Percentiles rank a stretch among this genome's conserved stretches.
Conservation (phyloP, 176 grass and related monocot genomes). For the Puccinellia tenuiflora region DNA sequence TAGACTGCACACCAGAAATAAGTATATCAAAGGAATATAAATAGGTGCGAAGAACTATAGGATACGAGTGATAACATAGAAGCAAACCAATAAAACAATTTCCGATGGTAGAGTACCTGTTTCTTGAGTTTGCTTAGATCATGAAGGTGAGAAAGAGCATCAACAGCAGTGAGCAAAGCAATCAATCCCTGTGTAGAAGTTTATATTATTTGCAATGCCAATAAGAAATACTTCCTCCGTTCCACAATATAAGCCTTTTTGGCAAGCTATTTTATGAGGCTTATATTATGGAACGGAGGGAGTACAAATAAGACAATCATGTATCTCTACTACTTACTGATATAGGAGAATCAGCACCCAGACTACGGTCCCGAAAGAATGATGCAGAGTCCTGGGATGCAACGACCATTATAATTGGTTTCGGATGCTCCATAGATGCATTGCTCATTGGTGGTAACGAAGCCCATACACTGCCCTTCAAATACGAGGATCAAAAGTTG, state of each 20-base stretch:
- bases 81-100: background rate
- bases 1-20: background rate
- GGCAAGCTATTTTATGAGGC: no score
- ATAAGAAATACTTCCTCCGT: no score
- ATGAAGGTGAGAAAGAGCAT: conserved; percentile 80
- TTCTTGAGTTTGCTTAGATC: conserved; percentile 76
- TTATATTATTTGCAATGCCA: conserved; percentile 16
- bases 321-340: conserved; percentile 58
- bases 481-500: conserved; percentile 46
- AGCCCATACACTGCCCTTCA: conserved; percentile 99
- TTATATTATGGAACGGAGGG: no score
- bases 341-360: conserved; percentile 95
- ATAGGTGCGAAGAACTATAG: background rate
- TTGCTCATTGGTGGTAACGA: conserved; percentile 77
- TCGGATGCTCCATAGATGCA: conserved; percentile 44
- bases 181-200: conserved; percentile 72
- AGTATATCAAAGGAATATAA: background rate
- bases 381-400: conserved; percentile 85
- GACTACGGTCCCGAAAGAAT: conserved; percentile 78
- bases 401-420: conserved; percentile 72
- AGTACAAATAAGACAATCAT: background rate
- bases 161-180: conserved; percentile 93
- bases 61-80: background rate
- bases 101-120: conserved; percentile 51
- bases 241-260: no score